Conservation (phyloP, 177 flowering plant species). For the Tripterygium wilfordii region DNA sequence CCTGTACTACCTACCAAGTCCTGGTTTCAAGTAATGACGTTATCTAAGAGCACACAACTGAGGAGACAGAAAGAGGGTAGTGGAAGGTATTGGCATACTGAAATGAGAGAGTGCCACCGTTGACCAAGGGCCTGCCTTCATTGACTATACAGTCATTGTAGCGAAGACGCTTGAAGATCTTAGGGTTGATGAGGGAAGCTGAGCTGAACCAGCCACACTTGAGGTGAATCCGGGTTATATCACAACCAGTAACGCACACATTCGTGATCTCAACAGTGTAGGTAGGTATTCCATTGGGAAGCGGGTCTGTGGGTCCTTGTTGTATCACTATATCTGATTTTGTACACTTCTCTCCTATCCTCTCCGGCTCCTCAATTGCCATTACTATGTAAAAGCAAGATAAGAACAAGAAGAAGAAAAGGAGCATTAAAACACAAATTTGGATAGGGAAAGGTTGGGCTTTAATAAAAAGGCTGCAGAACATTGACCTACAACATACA, state of each 20-base stretch:
- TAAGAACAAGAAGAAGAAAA: background rate
- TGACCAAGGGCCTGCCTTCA: slow-evolving; percentile 39
- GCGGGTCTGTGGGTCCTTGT: slow-evolving; percentile 43
- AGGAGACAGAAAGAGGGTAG: slow-evolving; percentile 58
- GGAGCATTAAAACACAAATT: background rate
- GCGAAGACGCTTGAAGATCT: slow-evolving; percentile 46
- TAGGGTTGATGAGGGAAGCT: slow-evolving; percentile 51
- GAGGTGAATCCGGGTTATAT: slow-evolving; percentile 50
- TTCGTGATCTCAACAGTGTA: slow-evolving; percentile 60
- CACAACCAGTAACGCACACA: slow-evolving; percentile 44
- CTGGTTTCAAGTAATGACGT: too few species aligned
- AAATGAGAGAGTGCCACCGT: slow-evolving; percentile 48
- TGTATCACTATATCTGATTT: slow-evolving; percentile 35
- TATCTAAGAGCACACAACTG: slow-evolving; percentile 29
- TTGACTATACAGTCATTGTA: slow-evolving; percentile 64
- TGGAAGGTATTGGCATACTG: slow-evolving; percentile 60
- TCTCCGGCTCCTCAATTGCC: slow-evolving; percentile 21
- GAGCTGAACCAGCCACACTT: slow-evolving; percentile 81
- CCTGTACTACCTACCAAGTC: too few species aligned
- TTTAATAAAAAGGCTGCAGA: background rate
- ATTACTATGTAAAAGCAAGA: slow-evolving; percentile 2
- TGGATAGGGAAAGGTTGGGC: background rate
- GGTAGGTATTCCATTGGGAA: slow-evolving; percentile 64
- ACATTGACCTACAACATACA: background rate
- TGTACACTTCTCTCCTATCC: slow-evolving; percentile 41